phyloP scores from a whole-genome alignment of 1,284 basidiomycete species.

The Mycosarcoma maydis region DNA sequence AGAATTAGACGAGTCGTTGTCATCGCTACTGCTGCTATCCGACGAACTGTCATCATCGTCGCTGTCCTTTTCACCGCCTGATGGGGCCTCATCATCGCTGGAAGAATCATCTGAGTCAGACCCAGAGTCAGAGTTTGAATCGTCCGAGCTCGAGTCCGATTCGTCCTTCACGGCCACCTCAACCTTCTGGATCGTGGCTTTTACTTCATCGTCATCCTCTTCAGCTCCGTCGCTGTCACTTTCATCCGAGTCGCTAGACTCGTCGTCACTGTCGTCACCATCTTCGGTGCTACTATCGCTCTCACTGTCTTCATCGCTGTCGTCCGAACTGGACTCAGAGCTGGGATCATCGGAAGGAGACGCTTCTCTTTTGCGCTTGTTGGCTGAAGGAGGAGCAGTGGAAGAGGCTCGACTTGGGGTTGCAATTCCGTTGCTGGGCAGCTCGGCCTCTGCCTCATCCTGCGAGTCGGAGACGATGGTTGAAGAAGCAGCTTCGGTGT shows the following conservation, averaged over 20 bases:
- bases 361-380: slow-evolving; percentile 34
- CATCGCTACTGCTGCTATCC: slow-evolving; percentile 10
- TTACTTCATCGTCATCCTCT: slow-evolving; percentile 16
- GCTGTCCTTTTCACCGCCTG: not conserved
- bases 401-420: slow-evolving; percentile 27
- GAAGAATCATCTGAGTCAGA: slow-evolving; percentile 13
- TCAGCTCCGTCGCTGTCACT: slow-evolving; percentile 19
- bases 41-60: slow-evolving; percentile 17
- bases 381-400: slow-evolving; percentile 2
- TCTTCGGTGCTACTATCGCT: slow-evolving; percentile 18
- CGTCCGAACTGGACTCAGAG: slow-evolving; percentile 21
- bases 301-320: slow-evolving; percentile 11
- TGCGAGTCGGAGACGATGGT: slow-evolving; percentile 40
- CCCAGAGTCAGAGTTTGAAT: slow-evolving; percentile 17
- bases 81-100: slow-evolving; percentile 10
- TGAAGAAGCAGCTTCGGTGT: slow-evolving; percentile 31
- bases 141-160: slow-evolving; percentile 8
- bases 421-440: slow-evolving; percentile 34
- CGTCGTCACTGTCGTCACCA: slow-evolving; percentile 22
- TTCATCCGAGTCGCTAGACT: slow-evolving; percentile 12
- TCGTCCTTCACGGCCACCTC: slow-evolving; percentile 14
- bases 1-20: slow-evolving; percentile 4
- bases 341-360: slow-evolving; percentile 13
- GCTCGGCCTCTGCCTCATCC: slow-evolving; percentile 40
- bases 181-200: slow-evolving; percentile 11